Conservation (phyloP, 176 grass and related monocot species). For the Bromus sterilis region DNA sequence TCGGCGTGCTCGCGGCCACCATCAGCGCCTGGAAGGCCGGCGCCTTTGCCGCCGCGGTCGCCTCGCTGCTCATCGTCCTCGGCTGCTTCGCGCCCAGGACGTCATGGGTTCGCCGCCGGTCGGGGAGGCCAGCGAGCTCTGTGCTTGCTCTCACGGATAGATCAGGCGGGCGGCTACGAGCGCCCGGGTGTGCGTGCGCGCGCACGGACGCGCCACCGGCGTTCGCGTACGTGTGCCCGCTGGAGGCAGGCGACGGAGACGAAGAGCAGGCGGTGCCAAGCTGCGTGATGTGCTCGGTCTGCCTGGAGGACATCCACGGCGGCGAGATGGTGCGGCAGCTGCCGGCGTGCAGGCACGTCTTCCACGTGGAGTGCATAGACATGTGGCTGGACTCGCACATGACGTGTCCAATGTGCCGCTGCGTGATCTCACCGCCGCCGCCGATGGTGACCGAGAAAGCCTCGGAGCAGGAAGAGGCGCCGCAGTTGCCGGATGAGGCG, state of each 20-base stretch:
- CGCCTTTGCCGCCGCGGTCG: background rate
- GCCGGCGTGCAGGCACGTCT: slow-evolving; percentile 26
- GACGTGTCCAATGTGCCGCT: slow-evolving; percentile 47
- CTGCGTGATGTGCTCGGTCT: slow-evolving; percentile 16
- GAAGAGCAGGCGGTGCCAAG: background rate
- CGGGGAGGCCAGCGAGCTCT: background rate
- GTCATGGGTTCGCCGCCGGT: background rate
- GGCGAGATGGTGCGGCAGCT: slow-evolving; percentile 39
- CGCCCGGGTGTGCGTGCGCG: background rate
- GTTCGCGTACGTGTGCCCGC: slow-evolving; percentile 5
- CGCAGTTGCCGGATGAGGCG: background rate
- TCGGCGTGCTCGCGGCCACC: slow-evolving; percentile 14
- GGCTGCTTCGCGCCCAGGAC: background rate
- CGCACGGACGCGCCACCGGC: background rate
- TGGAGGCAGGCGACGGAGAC: background rate
- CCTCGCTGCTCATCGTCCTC: background rate
- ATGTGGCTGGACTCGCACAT: slow-evolving; percentile 38
- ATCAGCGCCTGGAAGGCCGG: slow-evolving; percentile 5
- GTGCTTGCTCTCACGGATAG: background rate
- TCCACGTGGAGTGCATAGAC: slow-evolving; percentile 45
- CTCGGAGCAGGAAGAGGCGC: background rate
- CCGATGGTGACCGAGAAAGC: background rate
- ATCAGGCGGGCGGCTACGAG: background rate
- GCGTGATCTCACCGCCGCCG: background rate
- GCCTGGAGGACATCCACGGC: slow-evolving; percentile 27